Percentiles rank a stretch among this genome's conserved stretches.
Conservation (phyloP, 2,329 filamentous ascomycete species). For the Neophaeococcomyces mojaviensis region DNA sequence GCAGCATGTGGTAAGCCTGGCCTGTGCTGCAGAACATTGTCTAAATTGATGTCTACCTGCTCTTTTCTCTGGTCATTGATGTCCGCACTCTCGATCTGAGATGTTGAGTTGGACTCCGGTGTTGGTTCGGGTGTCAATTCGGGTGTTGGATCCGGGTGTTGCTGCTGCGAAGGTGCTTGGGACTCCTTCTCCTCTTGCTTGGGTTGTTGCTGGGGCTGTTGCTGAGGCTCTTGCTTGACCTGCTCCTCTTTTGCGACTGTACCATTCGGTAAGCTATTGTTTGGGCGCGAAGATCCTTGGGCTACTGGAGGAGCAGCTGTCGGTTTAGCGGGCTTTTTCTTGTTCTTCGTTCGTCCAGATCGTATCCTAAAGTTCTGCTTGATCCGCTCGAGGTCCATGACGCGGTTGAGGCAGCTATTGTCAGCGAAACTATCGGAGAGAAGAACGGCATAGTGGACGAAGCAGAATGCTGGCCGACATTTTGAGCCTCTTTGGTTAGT, state of each 20-base stretch:
- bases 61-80: neutral
- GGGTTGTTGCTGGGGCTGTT: neutral
- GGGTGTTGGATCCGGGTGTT: neutral
- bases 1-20: slow-evolving; percentile 7
- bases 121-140: neutral
- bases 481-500: no score
- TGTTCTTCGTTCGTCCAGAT: slow-evolving; percentile 18
- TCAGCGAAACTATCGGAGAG: neutral
- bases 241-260: neutral
- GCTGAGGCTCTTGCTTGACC: neutral
- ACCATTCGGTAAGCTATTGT: neutral
- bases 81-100: no score
- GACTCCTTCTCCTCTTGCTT: neutral
- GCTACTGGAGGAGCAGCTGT: neutral
- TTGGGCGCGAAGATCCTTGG: neutral
- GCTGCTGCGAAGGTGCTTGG: neutral
- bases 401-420: neutral
- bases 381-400: slow-evolving; percentile 22
- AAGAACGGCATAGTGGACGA: neutral
- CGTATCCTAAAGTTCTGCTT: slow-evolving; percentile 23
- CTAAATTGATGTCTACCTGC: neutral
- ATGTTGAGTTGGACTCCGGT: neutral
- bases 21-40: neutral
- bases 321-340: slow-evolving; percentile 9
- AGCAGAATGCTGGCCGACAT: neutral